phyloP scores from a whole-genome alignment of 2,329 filamentous ascomycete genomes.

The Aspergillus sp. region DNA sequence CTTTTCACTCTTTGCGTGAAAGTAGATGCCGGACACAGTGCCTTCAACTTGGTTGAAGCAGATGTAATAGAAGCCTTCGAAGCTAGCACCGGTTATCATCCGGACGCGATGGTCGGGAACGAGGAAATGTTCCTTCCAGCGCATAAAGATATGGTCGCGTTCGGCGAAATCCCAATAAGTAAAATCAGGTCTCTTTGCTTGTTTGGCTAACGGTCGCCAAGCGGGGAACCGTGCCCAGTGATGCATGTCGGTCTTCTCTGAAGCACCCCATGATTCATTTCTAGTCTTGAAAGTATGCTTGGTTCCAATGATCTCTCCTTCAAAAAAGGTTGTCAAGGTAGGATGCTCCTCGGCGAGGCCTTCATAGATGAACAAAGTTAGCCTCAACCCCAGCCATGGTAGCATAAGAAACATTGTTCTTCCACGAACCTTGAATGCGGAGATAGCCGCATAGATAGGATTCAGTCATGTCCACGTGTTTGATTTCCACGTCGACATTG shows the following conservation, averaged over 20 bases:
- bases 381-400: background rate
- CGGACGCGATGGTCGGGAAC: slow-evolving; percentile 91
- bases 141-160: slow-evolving; percentile 92
- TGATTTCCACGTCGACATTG: slow-evolving; percentile 94
- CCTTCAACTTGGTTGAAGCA: slow-evolving; percentile 93
- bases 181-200: slow-evolving; percentile 58
- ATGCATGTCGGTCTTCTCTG: slow-evolving; percentile 82
- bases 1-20: slow-evolving; percentile 97
- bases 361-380: slow-evolving; percentile 38
- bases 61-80: slow-evolving; percentile 98
- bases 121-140: slow-evolving; percentile 98
- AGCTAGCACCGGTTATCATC: slow-evolving; percentile 90
- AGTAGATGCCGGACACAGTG: slow-evolving; percentile 90
- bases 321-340: slow-evolving; percentile 96
- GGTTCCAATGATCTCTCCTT: slow-evolving; percentile 93
- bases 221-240: slow-evolving; percentile 91
- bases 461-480: slow-evolving; percentile 91
- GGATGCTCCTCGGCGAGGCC: slow-evolving; percentile 93
- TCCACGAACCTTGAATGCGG: slow-evolving; percentile 77
- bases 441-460: slow-evolving; percentile 95
- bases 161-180: slow-evolving; percentile 70
- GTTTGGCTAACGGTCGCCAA: slow-evolving; percentile 74
- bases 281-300: slow-evolving; percentile 93
- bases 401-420: background rate
- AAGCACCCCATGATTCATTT: slow-evolving; percentile 88